phyloP scores from a whole-genome alignment of 2,329 filamentous ascomycete species.

The Aspergillus quadrilineatus region DNA sequence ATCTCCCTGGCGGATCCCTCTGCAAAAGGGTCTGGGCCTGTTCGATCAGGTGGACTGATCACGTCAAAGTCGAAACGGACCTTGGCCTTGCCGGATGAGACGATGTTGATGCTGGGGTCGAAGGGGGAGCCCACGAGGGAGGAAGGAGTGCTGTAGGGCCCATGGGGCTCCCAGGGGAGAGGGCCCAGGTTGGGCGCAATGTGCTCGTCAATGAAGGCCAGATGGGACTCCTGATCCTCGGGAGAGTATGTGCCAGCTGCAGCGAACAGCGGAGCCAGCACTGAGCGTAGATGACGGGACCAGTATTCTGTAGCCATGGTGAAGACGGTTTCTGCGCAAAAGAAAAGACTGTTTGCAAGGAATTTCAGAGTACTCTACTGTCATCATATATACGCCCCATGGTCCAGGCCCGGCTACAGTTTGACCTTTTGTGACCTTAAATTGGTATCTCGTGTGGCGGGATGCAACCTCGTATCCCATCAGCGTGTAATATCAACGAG shows the following conservation, averaged over 20 bases:
- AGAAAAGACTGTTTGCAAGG: constrained; percentile 2
- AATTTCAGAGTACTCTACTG: background rate
- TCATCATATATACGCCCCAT: no score
- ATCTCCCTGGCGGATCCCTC: constrained; percentile 1
- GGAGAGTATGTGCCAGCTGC: background rate
- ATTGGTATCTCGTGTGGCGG: no score
- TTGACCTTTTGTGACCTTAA: no score
- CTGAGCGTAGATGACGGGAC: constrained; percentile 3
- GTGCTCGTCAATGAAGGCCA: constrained; percentile 4
- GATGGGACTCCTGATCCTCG: background rate
- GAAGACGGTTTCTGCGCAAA: constrained; percentile 1
- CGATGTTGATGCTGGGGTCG: constrained; percentile 10
- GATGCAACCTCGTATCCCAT: no score
- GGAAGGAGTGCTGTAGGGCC: constrained; percentile 2
- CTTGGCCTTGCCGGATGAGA: constrained; percentile 5
- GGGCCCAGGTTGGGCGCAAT: constrained; percentile 9
- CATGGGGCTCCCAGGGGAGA: constrained; percentile 8
- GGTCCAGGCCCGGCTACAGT: no score
- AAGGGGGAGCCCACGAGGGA: constrained; percentile 11
- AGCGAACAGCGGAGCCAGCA: constrained; percentile 4
- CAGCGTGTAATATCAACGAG: no score
- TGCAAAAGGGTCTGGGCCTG: background rate
- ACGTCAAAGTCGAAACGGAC: constrained; percentile 10
- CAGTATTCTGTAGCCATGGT: constrained; percentile 14
- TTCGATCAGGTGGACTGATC: background rate